Evolutionary conservation across 108 stramenopile genomes (phyloP).

Genomic region (Ochromonas danica): DNA sequence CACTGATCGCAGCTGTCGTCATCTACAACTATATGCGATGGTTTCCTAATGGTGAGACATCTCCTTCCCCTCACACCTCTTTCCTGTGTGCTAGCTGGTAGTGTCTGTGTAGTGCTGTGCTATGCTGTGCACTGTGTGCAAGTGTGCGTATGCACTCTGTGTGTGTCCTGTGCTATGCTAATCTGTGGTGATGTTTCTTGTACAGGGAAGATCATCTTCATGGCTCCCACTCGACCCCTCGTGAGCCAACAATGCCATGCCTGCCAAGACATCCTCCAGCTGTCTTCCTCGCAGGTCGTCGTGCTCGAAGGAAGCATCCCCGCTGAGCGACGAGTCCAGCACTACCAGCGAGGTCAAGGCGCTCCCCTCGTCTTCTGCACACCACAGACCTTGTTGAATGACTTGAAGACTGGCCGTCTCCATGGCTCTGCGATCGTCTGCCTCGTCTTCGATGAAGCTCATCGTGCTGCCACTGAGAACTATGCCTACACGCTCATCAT

Average conservation of each 20-base stretch:
- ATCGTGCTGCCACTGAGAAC: constrained; percentile 84
- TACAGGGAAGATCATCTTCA: constrained; percentile 49
- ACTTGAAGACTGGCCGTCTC: constrained; percentile 65
- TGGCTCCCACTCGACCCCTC: constrained; percentile 89
- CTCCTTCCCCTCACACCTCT: constrained; percentile 60
- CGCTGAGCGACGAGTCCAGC: constrained; percentile 40
- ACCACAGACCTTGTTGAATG: constrained; percentile 88
- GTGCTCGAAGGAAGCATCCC: constrained; percentile 44
- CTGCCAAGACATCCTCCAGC: constrained; percentile 73
- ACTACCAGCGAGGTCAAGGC: not conserved
- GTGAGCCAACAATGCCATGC: constrained; percentile 92
- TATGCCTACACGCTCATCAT: constrained; percentile 65
- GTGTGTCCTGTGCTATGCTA: too few relatives aligned
- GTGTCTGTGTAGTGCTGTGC: not conserved
- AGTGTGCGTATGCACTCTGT: too few relatives aligned
- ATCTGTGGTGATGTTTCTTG: not conserved
- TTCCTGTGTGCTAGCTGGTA: constrained; percentile 50
- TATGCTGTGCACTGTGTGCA: too few relatives aligned
- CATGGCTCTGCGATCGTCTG: constrained; percentile 66
- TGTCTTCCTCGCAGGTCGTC: constrained; percentile 33
- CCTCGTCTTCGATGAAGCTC: constrained; percentile 94
- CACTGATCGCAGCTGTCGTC: constrained; percentile 92
- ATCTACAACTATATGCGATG: constrained; percentile 92
- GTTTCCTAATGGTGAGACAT: constrained; percentile 54
- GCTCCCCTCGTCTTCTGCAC: constrained; percentile 80